Percentiles rank a stretch among this genome's conserved stretches.
These are phyloP conservation scores for Kwoniella shandongensis DNA, from an alignment of 768 basidiomycete species.

Conservation along the genomic window DNA sequence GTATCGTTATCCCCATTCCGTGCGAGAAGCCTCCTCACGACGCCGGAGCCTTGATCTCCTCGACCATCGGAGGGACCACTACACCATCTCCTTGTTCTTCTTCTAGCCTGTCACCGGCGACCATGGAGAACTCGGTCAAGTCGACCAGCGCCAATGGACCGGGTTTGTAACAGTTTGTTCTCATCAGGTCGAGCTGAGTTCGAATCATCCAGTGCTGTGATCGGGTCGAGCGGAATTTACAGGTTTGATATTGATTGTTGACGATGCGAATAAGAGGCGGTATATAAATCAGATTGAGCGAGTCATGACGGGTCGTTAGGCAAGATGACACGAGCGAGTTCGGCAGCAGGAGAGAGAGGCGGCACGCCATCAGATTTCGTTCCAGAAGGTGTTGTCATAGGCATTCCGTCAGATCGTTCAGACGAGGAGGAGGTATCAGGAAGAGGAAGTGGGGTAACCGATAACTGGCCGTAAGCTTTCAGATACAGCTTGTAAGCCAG, in stretches of 20 bases:
- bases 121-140: constrained; percentile 39
- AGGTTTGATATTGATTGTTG: no score
- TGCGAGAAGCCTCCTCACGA: no score
- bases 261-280: no score
- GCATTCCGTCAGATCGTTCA: no score
- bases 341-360: not conserved
- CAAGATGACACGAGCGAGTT: not conserved
- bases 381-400: not conserved
- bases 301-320: not conserved
- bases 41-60: no score
- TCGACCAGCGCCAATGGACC: constrained; percentile 41
- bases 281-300: no score
- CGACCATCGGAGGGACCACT: no score
- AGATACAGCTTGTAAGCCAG: constrained; percentile 19
- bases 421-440: no score
- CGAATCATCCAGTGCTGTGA: constrained; percentile 35
- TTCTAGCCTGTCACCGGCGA: constrained; percentile 3
- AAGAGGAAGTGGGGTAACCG: not conserved
- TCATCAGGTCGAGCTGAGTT: constrained; percentile 40
- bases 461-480: constrained; percentile 35
- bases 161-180: constrained; percentile 40
- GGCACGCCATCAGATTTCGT: not conserved
- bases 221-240: constrained; percentile 1
- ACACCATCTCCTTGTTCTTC: constrained; percentile 2
- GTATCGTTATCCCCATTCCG: no score